phyloP scores from a whole-genome alignment of 2,329 filamentous ascomycete species.

The Alternaria burnsii region DNA sequence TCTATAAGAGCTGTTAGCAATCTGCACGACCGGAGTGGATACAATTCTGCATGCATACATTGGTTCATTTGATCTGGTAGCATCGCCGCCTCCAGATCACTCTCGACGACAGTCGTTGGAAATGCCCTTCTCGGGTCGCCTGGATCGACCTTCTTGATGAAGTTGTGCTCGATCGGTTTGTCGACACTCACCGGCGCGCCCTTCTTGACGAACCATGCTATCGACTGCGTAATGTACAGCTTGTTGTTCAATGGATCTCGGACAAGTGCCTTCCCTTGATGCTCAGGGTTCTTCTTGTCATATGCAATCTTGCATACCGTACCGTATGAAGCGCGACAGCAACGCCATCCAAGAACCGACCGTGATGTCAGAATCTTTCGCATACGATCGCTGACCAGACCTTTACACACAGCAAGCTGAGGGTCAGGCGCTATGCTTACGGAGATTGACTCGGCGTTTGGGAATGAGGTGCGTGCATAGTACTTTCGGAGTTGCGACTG shows the following conservation, averaged over 20 bases:
- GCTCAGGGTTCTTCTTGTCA: slow-evolving; percentile 45
- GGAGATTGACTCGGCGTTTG: slow-evolving; percentile 35
- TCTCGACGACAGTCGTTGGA: slow-evolving; percentile 44
- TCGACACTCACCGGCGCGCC: slow-evolving; percentile 47
- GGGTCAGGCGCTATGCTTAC: slow-evolving; percentile 58
- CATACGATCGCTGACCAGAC: slow-evolving; percentile 62
- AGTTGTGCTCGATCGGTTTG: slow-evolving; percentile 45
- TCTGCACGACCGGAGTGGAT: not conserved
- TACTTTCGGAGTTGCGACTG: slow-evolving; percentile 46
- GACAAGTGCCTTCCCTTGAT: slow-evolving; percentile 33
- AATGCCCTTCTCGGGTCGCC: slow-evolving; percentile 45
- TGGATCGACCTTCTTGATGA: slow-evolving; percentile 43
- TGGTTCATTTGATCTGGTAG: slow-evolving; percentile 42
- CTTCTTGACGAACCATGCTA: slow-evolving; percentile 51
- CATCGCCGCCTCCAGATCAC: slow-evolving; percentile 30
- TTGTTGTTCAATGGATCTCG: slow-evolving; percentile 47
- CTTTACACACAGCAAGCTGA: slow-evolving; percentile 64
- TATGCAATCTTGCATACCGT: slow-evolving; percentile 50
- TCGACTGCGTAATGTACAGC: slow-evolving; percentile 46
- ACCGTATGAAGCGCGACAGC: slow-evolving; percentile 50
- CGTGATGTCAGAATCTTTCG: slow-evolving; percentile 56
- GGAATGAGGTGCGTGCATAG: slow-evolving; percentile 39
- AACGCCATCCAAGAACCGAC: slow-evolving; percentile 55
- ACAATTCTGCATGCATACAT: slow-evolving; percentile 20
- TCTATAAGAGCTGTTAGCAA: slow-evolving; percentile 21